Base-by-base conservation (phyloP, 139 green algal genomes). In the Medakamo hakoo region DNA sequence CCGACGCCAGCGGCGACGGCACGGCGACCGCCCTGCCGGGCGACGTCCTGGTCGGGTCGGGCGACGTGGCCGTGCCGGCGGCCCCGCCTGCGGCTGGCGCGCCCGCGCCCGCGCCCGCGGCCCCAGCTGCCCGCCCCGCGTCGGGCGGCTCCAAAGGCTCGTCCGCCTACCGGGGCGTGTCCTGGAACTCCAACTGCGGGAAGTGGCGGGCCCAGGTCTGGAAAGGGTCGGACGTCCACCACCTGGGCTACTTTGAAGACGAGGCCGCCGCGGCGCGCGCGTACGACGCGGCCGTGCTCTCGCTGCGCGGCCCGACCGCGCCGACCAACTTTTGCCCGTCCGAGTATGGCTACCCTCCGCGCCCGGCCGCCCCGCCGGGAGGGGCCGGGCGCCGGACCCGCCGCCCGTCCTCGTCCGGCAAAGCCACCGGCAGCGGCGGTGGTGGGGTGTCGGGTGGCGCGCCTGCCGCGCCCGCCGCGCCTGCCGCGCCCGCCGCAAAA, bases 181-280 rank as follows among this genome's bases (percentile, higher is more conserved):
- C 58, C 63, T 78, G 72, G 72, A 75, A 68, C 68, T 60, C 26
- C 62, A 68, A 63, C 29, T 73, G 59, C 64, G 22, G 26, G 31
- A 75, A 74, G 66, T 78, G 72, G 72, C 67, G 72, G 0, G 63
- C 71, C 24, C 65, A 73, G 55, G 59, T 73, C 4, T 73, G 68
- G 68, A 68, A 73, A 59, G 68, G 68, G 27, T 49, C 2, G 22
- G 68, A 78, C 60, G 72, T 78, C 9, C 71, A 76, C 30, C 78
- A 87, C 68, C 75, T 88, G 27, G 79, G 81, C n/a, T 79, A 73
- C 66, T 88, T 76, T 60, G 72, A 79, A 55, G 58, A 32, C 1
- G 81, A 88, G 61, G 68, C 79, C 67, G 75, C 79, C 3, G 81
- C 81, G 3, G 81, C 81, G 2, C 63, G 75, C 0, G 75, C 73